Percentiles rank a stretch among this genome's conserved stretches.
These are phyloP conservation scores for Begonia masoniana DNA, from an alignment of 306 rosid species.

Conservation along the genomic window DNA sequence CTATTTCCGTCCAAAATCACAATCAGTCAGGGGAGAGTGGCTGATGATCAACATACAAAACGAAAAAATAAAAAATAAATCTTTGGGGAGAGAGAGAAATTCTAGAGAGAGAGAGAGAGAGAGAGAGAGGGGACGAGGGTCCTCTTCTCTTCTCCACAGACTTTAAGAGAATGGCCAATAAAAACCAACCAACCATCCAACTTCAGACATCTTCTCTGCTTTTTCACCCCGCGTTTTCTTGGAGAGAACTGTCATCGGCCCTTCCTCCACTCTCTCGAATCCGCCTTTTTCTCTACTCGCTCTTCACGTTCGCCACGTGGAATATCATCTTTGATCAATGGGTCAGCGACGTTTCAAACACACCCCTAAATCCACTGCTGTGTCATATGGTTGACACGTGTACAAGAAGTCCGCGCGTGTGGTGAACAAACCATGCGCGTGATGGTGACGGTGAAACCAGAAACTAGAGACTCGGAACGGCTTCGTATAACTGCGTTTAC, in stretches of 20 bases:
- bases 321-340: too few species aligned
- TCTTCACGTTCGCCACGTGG: background rate
- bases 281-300: background rate
- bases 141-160: conserved; percentile 78
- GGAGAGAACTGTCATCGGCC: background rate
- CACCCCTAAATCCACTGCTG: too few species aligned
- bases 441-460: conserved; percentile 5
- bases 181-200: conserved; percentile 50
- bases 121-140: conserved; percentile 24
- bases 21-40: background rate
- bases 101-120: conserved; percentile 8
- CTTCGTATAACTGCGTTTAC: conserved; percentile 27
- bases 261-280: background rate
- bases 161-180: conserved; percentile 39
- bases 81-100: conserved; percentile 3
- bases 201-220: background rate
- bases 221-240: conserved; percentile 1
- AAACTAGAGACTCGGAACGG: conserved; percentile 13
- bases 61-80: background rate
- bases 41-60: background rate
- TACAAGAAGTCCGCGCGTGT: background rate
- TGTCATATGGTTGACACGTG: rapidly evolving
- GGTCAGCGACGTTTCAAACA: too few species aligned
- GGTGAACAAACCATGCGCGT: conserved; percentile 9
- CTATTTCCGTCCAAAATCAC: background rate